A percentile compares a stretch with the other conserved stretches of the same genome.
Conservation (phyloP, 805 yeast species). For the Schwanniomyces yamadae region DNA sequence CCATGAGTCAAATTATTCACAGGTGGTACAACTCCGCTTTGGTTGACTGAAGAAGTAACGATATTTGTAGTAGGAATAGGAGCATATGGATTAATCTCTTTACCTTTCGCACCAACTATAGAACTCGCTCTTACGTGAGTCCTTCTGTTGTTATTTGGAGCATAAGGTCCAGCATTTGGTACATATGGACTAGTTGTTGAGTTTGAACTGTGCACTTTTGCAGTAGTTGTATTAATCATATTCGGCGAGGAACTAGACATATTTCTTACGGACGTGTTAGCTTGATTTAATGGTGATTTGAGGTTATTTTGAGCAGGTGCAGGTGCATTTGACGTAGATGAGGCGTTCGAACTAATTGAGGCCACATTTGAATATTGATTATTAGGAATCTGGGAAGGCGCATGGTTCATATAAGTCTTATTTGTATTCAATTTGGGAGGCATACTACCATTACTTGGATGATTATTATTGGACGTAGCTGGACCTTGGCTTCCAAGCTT, state of each 20-base stretch:
- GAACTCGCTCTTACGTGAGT: conserved; percentile 42
- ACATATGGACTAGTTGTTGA: conserved; percentile 39
- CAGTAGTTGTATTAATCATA: conserved; percentile 24
- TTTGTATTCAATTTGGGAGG: not conserved
- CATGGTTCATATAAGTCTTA: not conserved
- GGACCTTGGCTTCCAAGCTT: conserved; percentile 11
- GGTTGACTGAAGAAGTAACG: conserved; percentile 3
- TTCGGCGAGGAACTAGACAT: conserved; percentile 9
- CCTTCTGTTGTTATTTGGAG: conserved; percentile 31
- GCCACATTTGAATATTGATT: not conserved
- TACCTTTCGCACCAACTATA: conserved; percentile 38
- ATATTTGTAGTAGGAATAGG: conserved; percentile 20
- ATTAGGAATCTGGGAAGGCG: conserved; percentile 3
- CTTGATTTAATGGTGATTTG: not conserved
- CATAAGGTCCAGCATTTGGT: conserved; percentile 45
- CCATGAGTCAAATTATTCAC: conserved; percentile 1
- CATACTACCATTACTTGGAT: conserved; percentile 6
- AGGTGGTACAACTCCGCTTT: conserved; percentile 1
- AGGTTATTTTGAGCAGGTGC: not conserved
- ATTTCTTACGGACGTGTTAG: conserved; percentile 2
- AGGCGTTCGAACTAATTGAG: not conserved
- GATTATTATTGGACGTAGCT: conserved; percentile 4
- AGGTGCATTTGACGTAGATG: not conserved
- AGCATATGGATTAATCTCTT: conserved; percentile 42
- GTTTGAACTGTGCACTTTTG: conserved; percentile 17